Evolutionary conservation across 2,329 filamentous ascomycete species (phyloP).

Genomic region (Bretziella fagacearum): DNA sequence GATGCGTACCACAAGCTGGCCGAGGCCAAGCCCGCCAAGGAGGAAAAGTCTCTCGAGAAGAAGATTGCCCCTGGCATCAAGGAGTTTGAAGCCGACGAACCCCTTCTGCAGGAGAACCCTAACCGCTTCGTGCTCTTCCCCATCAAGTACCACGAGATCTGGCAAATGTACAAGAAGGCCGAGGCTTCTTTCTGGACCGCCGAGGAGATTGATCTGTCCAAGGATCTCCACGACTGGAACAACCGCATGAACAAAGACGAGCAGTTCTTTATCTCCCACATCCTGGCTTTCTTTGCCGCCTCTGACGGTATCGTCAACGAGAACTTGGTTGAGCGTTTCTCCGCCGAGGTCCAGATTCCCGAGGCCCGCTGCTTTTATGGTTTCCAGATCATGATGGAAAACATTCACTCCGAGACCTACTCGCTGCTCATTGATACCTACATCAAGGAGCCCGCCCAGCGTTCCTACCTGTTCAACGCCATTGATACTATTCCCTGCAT

Average conservation of each 20-base stretch:
- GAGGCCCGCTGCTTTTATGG: conserved; percentile 99
- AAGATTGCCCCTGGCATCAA: conserved; percentile 37
- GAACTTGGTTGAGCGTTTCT: conserved; percentile 97
- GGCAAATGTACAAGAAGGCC: conserved; percentile 99
- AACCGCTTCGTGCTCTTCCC: conserved; percentile 95
- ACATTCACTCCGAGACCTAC: conserved; percentile 99
- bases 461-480: conserved; percentile 89
- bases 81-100: conserved; percentile 63
- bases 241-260: conserved; percentile 93
- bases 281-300: conserved; percentile 96
- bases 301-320: conserved; percentile 99
- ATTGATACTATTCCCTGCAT: conserved; percentile 99
- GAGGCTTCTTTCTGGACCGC: conserved; percentile 99
- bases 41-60: conserved; percentile 25
- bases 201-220: conserved; percentile 97
- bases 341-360: conserved; percentile 86
- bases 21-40: conserved; percentile 27
- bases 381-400: conserved; percentile 99
- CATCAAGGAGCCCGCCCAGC: conserved; percentile 93
- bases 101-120: conserved; percentile 85
- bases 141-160: conserved; percentile 99
- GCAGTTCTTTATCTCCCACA: conserved; percentile 95
- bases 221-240: conserved; percentile 98
- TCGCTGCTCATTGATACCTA: conserved; percentile 98
- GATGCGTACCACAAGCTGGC: conserved; percentile 33